These are phyloP conservation scores for Setaria italica DNA, from an alignment of 202 grass and related monocot species.

Conservation along the genomic window DNA sequence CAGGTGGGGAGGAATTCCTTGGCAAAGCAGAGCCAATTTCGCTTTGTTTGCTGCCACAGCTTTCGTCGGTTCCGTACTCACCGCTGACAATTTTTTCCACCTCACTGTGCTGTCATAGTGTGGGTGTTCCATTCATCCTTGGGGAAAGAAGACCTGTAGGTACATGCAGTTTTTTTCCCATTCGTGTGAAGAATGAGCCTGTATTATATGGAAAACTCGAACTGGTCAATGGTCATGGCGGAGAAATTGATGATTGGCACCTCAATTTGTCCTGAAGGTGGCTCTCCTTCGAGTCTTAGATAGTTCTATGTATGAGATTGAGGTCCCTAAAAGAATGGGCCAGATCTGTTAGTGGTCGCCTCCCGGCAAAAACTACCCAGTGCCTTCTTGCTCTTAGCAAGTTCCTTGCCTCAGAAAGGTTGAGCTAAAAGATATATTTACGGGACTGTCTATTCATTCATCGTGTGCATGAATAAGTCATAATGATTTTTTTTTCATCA, in stretches of 20 bases:
- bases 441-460: not conserved
- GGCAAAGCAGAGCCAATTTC: conserved; percentile 4
- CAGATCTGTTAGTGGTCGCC: not conserved
- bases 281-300: not conserved
- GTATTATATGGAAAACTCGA: conserved; percentile 33
- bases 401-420: not conserved
- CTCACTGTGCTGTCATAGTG: conserved; percentile 31
- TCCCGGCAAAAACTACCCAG: not conserved
- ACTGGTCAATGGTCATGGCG: not conserved
- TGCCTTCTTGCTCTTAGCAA: not conserved
- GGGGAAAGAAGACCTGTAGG: conserved; percentile 21
- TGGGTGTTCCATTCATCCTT: conserved; percentile 38
- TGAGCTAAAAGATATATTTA: not conserved
- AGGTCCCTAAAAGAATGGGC: not conserved
- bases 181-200: conserved; percentile 28
- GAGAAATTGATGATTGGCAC: conserved; percentile 25
- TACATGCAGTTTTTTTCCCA: conserved; percentile 31
- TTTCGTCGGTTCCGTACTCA: conserved; percentile 31
- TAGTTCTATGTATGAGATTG: conserved; percentile 1
- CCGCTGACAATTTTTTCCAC: conserved; percentile 26
- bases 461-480: not conserved
- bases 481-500: too few species aligned
- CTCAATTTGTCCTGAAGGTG: conserved; percentile 29
- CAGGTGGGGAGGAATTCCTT: conserved; percentile 1
- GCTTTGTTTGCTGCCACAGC: conserved; percentile 30